Evolutionary conservation across 179 eudicot species (phyloP).

Genomic region (Beta macrorhiza): DNA sequence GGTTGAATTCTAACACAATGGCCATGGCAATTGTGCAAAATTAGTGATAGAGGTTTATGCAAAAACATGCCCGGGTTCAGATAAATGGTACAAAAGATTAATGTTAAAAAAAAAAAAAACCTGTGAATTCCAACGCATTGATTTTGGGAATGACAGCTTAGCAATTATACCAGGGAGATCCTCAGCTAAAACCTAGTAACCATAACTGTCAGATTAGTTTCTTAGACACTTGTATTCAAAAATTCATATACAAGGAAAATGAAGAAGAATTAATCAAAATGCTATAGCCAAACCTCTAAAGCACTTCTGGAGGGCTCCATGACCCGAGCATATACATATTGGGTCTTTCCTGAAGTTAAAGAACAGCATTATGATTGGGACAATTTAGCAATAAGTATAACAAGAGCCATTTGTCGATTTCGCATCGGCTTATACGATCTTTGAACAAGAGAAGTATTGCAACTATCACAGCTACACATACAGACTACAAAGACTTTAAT

Average conservation of each 20-base stretch:
- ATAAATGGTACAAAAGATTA: background rate
- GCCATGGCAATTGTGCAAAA: background rate
- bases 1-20: background rate
- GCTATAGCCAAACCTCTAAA: constrained; percentile 54
- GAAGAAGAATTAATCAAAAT: background rate
- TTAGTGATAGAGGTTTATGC: background rate
- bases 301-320: constrained; percentile 81
- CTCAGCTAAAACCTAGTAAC: constrained; percentile 75
- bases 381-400: background rate
- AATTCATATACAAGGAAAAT: constrained; percentile 12
- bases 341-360: constrained; percentile 72
- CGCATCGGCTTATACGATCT: background rate
- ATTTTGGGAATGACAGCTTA: constrained; percentile 81
- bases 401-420: background rate
- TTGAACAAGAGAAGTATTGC: background rate
- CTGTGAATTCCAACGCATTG: constrained; percentile 99
- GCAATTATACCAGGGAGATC: constrained; percentile 75
- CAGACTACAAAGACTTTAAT: background rate
- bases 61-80: background rate
- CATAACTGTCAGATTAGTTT: constrained; percentile 19
- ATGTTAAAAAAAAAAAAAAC: constrained; percentile 31
- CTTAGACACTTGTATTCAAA: background rate
- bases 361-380: constrained; percentile 3
- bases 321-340: constrained; percentile 73
- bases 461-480: background rate